Evolutionary conservation across 2,329 filamentous ascomycete species (phyloP).

Genomic region (Bipolaris bicolor): DNA sequence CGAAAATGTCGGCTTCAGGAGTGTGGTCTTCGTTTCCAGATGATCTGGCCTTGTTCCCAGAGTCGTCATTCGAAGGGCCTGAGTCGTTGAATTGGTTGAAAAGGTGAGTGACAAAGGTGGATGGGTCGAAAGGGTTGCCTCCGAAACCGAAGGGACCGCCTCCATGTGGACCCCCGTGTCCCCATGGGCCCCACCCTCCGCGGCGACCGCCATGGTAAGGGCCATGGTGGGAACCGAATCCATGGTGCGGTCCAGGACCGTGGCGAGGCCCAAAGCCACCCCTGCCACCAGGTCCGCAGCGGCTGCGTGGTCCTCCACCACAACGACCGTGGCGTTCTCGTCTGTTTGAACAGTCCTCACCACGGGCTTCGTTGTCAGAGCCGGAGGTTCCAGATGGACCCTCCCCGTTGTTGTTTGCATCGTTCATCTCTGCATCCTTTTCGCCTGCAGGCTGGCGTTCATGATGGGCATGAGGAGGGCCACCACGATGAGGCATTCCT

Average conservation of each 20-base stretch:
- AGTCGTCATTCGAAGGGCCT: conserved; percentile 20
- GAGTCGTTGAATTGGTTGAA: conserved; percentile 40
- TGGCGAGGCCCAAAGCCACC: conserved; percentile 25
- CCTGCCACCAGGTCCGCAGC: conserved; percentile 31
- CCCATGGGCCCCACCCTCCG: conserved; percentile 38
- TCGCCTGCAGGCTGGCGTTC: conserved; percentile 23
- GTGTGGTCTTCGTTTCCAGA: conserved; percentile 54
- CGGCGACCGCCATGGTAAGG: conserved; percentile 24
- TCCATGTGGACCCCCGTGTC: conserved; percentile 23
- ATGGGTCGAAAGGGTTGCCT: conserved; percentile 28
- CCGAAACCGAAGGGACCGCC: conserved; percentile 21
- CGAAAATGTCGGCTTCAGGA: conserved; percentile 78
- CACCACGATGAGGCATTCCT: conserved; percentile 39
- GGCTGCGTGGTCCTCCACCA: conserved; percentile 27
- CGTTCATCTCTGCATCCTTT: conserved; percentile 21
- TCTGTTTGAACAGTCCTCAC: conserved; percentile 16
- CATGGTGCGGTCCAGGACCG: conserved; percentile 18
- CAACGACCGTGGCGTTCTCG: conserved; percentile 30
- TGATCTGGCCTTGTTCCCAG: conserved; percentile 10
- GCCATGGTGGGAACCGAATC: conserved; percentile 20
- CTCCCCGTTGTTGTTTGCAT: conserved; percentile 37
- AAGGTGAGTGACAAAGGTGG: conserved; percentile 43
- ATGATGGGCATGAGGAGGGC: conserved; percentile 33
- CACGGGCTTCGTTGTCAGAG: conserved; percentile 31
- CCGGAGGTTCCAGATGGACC: conserved; percentile 37